A percentile compares a stretch with the other conserved stretches of the same genome.
Conservation (phyloP, 192 early-diverging fungal genomes). For the Coemansia sp. region DNA sequence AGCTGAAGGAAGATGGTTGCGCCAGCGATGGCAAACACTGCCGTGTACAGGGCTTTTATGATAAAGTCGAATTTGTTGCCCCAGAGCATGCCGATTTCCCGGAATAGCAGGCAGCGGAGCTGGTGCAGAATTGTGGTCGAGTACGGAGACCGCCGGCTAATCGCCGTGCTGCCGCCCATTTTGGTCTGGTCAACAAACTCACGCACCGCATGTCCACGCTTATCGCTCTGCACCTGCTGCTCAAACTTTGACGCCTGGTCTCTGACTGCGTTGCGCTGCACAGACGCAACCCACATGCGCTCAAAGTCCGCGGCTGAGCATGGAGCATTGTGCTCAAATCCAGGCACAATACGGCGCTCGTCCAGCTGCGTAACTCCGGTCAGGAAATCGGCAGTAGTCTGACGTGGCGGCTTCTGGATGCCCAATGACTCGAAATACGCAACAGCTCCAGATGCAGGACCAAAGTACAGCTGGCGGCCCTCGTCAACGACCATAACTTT, state of each 20-base stretch:
- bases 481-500: slow-evolving; percentile 55
- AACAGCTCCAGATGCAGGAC: slow-evolving; percentile 50
- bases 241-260: slow-evolving; percentile 52
- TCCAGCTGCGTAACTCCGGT: slow-evolving; percentile 62
- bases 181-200: slow-evolving; percentile 55
- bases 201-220: slow-evolving; percentile 40
- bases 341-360: slow-evolving; percentile 59
- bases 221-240: slow-evolving; percentile 36
- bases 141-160: slow-evolving; percentile 59
- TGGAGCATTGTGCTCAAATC: slow-evolving; percentile 60
- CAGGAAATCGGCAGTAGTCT: slow-evolving; percentile 65
- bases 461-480: slow-evolving; percentile 60
- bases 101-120: slow-evolving; percentile 57
- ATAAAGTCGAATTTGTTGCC: slow-evolving; percentile 59
- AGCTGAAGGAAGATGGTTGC: slow-evolving; percentile 70
- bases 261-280: slow-evolving; percentile 42
- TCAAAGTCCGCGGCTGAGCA: slow-evolving; percentile 66
- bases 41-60: slow-evolving; percentile 60
- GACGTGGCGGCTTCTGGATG: slow-evolving; percentile 55
- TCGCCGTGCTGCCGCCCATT: slow-evolving; percentile 35
- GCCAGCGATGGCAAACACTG: slow-evolving; percentile 68
- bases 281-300: slow-evolving; percentile 51
- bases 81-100: slow-evolving; percentile 63
- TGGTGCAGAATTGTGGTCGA: slow-evolving; percentile 66
- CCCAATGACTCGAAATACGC: slow-evolving; percentile 57